Percentiles rank a stretch among this genome's conserved stretches.
These are phyloP conservation scores for Aquilaria sinensis DNA, from an alignment of 345 rosid genomes.

Conservation along the genomic window DNA sequence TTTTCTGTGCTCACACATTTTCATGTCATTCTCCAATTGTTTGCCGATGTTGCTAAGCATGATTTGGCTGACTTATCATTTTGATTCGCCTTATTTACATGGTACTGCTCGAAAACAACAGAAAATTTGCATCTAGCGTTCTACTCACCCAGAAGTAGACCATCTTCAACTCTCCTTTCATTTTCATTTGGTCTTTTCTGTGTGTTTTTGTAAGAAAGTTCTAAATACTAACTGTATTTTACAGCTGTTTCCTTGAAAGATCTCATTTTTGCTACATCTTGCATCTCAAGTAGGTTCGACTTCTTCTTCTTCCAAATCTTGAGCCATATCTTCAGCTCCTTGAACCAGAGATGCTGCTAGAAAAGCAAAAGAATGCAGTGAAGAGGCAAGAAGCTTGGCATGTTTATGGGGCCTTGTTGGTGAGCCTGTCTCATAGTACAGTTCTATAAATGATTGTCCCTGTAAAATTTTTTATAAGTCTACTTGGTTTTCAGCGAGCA, in stretches of 20 bases:
- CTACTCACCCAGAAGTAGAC: too few species aligned
- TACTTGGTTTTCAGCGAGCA: conserved; percentile 47
- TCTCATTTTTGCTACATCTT: conserved; percentile 10
- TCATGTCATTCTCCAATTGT: not conserved
- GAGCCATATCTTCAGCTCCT: conserved; percentile 74
- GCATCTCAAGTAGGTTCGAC: conserved; percentile 49
- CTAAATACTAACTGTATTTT: not conserved
- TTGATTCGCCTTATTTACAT: too few species aligned
- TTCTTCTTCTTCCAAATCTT: conserved; percentile 73
- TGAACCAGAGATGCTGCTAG: conserved; percentile 83
- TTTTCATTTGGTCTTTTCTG: not conserved
- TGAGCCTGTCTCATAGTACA: conserved; percentile 26
- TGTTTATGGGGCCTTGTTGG: conserved; percentile 83
- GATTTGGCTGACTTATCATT: too few species aligned
- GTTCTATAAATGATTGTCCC: conserved; percentile 8
- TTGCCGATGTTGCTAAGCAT: not conserved
- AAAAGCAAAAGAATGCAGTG: conserved; percentile 77
- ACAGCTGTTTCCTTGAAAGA: not conserved
- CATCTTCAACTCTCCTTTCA: too few species aligned
- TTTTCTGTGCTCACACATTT: not conserved
- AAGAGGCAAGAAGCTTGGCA: conserved; percentile 96
- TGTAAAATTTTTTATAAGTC: conserved; percentile 1
- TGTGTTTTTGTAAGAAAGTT: not conserved
- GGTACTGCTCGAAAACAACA: too few species aligned
- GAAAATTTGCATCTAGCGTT: too few species aligned